Evolutionary conservation across 1,284 basidiomycete species (phyloP), one percentile per base, ranked within the genome.

Genomic region (Xerocomus nothofagi): DNA sequence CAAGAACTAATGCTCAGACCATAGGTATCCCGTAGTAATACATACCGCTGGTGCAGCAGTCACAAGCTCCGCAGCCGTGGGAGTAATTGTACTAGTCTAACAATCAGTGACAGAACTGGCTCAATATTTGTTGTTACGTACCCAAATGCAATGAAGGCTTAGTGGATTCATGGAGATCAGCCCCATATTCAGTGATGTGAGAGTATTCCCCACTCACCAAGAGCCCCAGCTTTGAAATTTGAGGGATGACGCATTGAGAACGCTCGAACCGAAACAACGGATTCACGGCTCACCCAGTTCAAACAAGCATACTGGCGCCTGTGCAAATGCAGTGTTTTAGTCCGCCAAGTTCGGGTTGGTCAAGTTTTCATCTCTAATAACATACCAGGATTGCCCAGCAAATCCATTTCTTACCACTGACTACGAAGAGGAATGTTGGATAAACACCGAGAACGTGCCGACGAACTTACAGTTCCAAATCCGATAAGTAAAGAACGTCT

Each of bases 401-500:
- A 37, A 50, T 10, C 33, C 43, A 29, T 27, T 32, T 32, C 27
- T 23, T 18, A n/a, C 34, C 42, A 7, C 29, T 27, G 27, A 50
- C 48, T 50, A 26, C 15, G 4, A 23, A 33, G 6, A 24, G 6
- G 17, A 9, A 9, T 5, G 20, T 30, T 17, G 18, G 18, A 1
- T 37, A 36, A 15, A 20, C 11, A 15, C 9, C 27, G 8, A 26
- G 23, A 12, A 26, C 18, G 24, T 29, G 20, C 21, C 6, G 24
- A 42, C 47, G 26, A 15, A 36, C 44, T 10, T 17, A 49, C 53
- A 51, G 29, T 6, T 56, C 41, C 49, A 50, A 36, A 51, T 36
- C 15, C 50, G 37, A 30, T 31, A 39, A 14, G 49, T 51, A 32
- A 51, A 51, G 36, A 51, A 51, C 14, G 23, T 20, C 17, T 51